phyloP scores from a whole-genome alignment of 768 basidiomycete genomes.

The Rhodotorula kratochvilovae region DNA sequence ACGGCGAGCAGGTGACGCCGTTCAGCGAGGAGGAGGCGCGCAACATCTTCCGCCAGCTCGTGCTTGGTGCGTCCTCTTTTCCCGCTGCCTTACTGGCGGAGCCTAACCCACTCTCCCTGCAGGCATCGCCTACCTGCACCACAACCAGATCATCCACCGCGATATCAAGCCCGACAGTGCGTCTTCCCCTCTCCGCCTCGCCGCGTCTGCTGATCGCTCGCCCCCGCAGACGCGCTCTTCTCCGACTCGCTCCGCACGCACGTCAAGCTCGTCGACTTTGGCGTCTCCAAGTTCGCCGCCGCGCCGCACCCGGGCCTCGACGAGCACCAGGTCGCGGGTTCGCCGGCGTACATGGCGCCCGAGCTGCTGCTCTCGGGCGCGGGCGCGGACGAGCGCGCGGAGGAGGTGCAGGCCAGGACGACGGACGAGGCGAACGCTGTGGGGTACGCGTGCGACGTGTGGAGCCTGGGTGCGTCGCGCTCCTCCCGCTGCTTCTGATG shows the following conservation, averaged over 20 bases:
- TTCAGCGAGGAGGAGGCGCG: constrained; percentile 37
- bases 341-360: constrained; percentile 90
- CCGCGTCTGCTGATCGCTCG: background rate
- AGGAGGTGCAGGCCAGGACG: background rate
- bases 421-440: constrained; percentile 2
- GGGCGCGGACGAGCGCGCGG: background rate
- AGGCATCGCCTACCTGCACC: constrained; percentile 41
- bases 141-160: constrained; percentile 43
- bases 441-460: constrained; percentile 40
- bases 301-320: background rate
- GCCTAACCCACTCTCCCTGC: background rate
- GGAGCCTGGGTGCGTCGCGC: constrained; percentile 36
- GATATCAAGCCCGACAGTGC: constrained; percentile 45
- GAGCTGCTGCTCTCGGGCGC: constrained; percentile 64
- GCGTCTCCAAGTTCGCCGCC: constrained; percentile 83
- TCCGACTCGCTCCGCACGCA: constrained; percentile 64
- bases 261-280: constrained; percentile 97
- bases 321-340: constrained; percentile 67
- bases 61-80: constrained; percentile 22
- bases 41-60: constrained; percentile 41
- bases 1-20: constrained; percentile 25
- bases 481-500: background rate
- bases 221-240: constrained; percentile 71
- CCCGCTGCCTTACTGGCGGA: background rate
- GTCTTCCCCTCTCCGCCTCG: background rate